A percentile compares a stretch with the other conserved stretches of the same genome.
Conservation (phyloP, 163 green algal species). For the Chlorella variabilis region DNA sequence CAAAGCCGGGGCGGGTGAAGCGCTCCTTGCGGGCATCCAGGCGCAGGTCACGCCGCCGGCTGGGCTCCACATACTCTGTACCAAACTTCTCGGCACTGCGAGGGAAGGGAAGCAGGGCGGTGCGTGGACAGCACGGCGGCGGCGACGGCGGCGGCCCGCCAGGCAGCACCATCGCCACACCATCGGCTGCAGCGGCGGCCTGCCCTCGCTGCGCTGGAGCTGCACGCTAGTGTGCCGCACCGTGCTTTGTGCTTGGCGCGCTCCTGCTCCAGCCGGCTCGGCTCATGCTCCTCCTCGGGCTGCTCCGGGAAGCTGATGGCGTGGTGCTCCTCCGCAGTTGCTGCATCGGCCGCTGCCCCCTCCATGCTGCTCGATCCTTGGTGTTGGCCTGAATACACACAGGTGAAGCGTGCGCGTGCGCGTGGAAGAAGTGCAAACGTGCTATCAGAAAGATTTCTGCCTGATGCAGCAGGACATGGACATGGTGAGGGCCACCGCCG, state of each 20-base stretch:
- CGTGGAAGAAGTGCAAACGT: no score
- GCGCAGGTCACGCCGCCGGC: slow-evolving; percentile 55
- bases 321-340: neutral
- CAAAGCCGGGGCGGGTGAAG: slow-evolving; percentile 57
- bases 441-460: no score
- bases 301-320: slow-evolving; percentile 4
- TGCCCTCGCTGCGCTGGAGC: no score
- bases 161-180: no score
- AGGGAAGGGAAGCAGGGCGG: neutral
- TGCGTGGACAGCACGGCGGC: neutral
- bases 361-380: no score
- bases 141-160: neutral
- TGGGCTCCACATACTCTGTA: slow-evolving; percentile 68
- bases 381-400: no score
- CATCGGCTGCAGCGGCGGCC: neutral
- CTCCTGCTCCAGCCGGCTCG: slow-evolving; percentile 4
- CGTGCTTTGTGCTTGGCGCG: slow-evolving; percentile 16
- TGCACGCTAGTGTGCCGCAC: no score
- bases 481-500: no score
- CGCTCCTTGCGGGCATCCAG: slow-evolving; percentile 57
- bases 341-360: neutral
- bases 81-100: slow-evolving; percentile 74
- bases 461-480: no score
- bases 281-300: neutral
- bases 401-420: no score